These are phyloP conservation scores for Psilocybe tampanensis DNA, from an alignment of 768 basidiomycete genomes.

Conservation along the genomic window DNA sequence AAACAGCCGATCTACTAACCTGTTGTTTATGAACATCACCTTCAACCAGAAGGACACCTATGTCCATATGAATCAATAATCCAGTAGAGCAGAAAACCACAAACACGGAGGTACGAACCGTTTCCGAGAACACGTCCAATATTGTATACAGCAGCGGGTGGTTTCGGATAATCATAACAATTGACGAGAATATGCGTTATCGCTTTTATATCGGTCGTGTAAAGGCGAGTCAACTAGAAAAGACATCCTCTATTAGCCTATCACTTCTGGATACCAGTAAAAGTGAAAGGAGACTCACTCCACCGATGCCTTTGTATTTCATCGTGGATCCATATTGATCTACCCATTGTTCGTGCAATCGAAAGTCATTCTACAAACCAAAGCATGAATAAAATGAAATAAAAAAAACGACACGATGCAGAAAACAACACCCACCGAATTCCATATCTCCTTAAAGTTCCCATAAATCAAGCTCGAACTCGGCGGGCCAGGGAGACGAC, in stretches of 20 bases:
- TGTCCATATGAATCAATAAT: conserved; percentile 29
- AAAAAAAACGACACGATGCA: background rate
- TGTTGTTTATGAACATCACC: conserved; percentile 44
- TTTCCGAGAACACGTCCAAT: conserved; percentile 44
- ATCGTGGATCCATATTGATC: conserved; percentile 45
- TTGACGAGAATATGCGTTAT: conserved; percentile 62
- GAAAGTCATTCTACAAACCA: conserved; percentile 30
- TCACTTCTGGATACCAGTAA: background rate
- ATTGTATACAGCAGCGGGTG: conserved; percentile 36
- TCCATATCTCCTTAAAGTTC: conserved; percentile 39
- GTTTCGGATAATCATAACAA: conserved; percentile 54
- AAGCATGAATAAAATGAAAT: background rate
- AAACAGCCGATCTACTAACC: conserved; percentile 24
- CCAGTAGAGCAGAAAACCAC: no score
- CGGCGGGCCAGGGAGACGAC: conserved; percentile 20
- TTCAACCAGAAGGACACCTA: conserved; percentile 42
- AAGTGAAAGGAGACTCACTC: conserved; percentile 28
- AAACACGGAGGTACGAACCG: conserved; percentile 24
- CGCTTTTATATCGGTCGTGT: conserved; percentile 61
- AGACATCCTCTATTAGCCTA: background rate
- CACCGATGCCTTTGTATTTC: conserved; percentile 40
- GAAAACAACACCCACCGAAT: conserved; percentile 30
- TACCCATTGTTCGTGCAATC: conserved; percentile 45
- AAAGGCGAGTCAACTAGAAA: conserved; percentile 38
- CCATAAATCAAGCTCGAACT: conserved; percentile 43